These are phyloP conservation scores for Globisporangium acanthophoron DNA, from an alignment of 352 stramenopile genomes.

Conservation along the genomic window DNA sequence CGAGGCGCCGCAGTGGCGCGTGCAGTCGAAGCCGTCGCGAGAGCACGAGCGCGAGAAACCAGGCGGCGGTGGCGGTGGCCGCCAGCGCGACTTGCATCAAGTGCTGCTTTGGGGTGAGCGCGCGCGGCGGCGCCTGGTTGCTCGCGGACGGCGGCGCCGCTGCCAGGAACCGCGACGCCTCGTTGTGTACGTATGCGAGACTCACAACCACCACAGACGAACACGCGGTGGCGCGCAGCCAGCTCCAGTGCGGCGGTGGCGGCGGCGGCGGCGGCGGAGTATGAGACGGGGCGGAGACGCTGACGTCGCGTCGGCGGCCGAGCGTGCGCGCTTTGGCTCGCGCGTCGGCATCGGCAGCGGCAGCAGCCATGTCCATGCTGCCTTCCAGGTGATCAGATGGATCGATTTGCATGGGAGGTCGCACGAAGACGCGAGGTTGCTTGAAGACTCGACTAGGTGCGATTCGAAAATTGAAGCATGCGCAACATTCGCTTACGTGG, in stretches of 20 bases:
- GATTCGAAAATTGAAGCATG: too few relatives aligned
- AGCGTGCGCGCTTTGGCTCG: background rate
- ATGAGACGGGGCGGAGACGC: background rate
- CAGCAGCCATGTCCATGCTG: background rate
- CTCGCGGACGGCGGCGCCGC: background rate
- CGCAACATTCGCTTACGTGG: too few relatives aligned
- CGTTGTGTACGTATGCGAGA: conserved; percentile 61
- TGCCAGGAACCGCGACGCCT: conserved; percentile 38
- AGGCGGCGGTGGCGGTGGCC: conserved; percentile 28
- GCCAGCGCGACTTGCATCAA: conserved; percentile 42
- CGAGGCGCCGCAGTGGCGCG: conserved; percentile 34
- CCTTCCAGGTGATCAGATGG: too few relatives aligned
- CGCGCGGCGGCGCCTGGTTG: background rate
- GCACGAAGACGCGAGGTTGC: background rate
- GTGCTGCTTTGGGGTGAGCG: background rate
- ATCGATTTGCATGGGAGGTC: background rate
- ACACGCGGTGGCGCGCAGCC: conserved; percentile 65
- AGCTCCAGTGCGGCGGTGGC: conserved; percentile 51
- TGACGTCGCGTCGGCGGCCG: background rate
- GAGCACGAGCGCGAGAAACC: conserved; percentile 39
- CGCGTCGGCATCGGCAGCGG: background rate
- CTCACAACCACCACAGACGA: conserved; percentile 63
- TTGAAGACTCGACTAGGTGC: too few relatives aligned
- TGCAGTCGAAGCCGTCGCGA: conserved; percentile 43
- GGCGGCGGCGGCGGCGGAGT: conserved; percentile 1